Evolutionary conservation across 768 basidiomycete genomes (phyloP).

Genomic region (Boletus rubroflammeus): DNA sequence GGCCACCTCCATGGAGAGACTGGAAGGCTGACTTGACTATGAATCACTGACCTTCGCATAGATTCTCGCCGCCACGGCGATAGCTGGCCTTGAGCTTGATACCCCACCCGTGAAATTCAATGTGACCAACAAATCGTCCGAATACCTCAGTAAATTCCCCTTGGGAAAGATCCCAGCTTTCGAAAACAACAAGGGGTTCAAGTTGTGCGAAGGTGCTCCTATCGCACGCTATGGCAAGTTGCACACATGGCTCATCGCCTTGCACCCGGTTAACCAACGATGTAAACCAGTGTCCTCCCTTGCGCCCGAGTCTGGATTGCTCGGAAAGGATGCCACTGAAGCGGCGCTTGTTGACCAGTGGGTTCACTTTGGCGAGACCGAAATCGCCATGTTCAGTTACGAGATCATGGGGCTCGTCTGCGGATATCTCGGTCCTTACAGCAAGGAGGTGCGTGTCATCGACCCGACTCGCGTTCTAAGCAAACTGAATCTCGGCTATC

Average conservation of each 20-base stretch:
- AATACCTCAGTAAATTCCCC: conserved; percentile 30
- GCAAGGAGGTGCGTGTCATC: conserved; percentile 15
- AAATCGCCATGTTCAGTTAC: conserved; percentile 23
- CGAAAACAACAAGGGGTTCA: conserved; percentile 22
- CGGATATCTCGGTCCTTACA: conserved; percentile 22
- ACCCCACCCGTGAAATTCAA: conserved; percentile 18
- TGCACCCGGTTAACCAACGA: neutral
- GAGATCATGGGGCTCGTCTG: conserved; percentile 14
- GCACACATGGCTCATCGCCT: neutral
- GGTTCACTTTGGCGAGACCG: conserved; percentile 29
- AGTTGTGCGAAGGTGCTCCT: conserved; percentile 26
- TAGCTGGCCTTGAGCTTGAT: conserved; percentile 27
- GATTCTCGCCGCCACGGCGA: conserved; percentile 24
- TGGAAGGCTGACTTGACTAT: neutral
- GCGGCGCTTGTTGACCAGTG: conserved; percentile 31
- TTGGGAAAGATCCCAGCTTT: conserved; percentile 29
- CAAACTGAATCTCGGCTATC: neutral
- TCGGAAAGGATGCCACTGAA: conserved; percentile 22
- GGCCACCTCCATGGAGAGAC: neutral
- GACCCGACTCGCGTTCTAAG: neutral
- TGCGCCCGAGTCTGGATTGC: conserved; percentile 24
- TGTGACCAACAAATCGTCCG: conserved; percentile 26
- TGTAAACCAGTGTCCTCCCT: conserved; percentile 20
- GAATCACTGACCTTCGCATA: conserved; percentile 1
- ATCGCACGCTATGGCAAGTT: conserved; percentile 29